Percentiles rank a stretch among this genome's conserved stretches.
These are phyloP conservation scores for Backusella psychrophila DNA, from an alignment of 192 early-diverging fungal genomes.

Conservation along the genomic window DNA sequence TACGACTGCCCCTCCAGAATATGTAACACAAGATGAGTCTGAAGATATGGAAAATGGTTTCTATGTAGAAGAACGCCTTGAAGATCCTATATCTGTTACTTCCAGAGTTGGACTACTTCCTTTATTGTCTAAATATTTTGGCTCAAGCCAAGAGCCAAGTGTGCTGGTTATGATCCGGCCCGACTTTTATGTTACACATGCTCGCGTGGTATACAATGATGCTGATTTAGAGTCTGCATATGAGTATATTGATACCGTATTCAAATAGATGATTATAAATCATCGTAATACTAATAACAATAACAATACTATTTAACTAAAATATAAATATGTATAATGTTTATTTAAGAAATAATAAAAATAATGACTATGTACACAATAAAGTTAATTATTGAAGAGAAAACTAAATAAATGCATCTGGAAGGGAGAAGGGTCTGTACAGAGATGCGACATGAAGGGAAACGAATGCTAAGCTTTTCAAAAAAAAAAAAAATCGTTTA, in stretches of 20 bases:
- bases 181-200: slow-evolving; percentile 26
- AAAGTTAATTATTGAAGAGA: not conserved
- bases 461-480: not conserved
- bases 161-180: slow-evolving; percentile 27
- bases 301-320: not conserved
- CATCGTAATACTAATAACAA: not conserved
- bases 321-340: not conserved
- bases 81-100: not conserved
- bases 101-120: slow-evolving; percentile 1
- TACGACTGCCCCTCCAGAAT: not conserved
- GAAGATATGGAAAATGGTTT: not conserved
- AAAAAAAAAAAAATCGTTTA: not conserved
- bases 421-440: not conserved
- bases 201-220: slow-evolving; percentile 1
- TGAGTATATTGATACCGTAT: not conserved
- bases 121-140: not conserved
- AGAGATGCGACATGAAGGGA: not conserved
- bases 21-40: not conserved
- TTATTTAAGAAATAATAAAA: not conserved
- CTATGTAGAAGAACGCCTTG: not conserved
- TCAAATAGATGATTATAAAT: not conserved
- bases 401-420: not conserved
- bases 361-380: not conserved
- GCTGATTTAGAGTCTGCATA: not conserved
- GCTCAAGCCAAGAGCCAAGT: not conserved